These are phyloP conservation scores for Talaromyces marneffei DNA, from an alignment of 2,329 filamentous ascomycete species.

Conservation along the genomic window DNA sequence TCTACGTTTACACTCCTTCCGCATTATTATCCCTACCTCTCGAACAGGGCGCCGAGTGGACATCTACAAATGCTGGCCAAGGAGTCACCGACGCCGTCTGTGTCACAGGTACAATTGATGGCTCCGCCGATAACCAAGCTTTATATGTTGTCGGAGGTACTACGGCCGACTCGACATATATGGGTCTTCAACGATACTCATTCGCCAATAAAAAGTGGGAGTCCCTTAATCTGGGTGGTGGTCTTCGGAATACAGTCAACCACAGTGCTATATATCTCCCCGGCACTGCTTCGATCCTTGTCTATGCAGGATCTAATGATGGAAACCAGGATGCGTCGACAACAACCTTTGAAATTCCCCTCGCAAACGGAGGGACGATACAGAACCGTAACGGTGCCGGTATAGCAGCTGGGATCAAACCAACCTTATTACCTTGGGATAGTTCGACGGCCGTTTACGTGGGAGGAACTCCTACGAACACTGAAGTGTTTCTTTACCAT, in stretches of 20 bases:
- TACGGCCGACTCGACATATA: constrained; percentile 53
- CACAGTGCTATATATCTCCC: constrained; percentile 74
- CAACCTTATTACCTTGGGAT: constrained; percentile 70
- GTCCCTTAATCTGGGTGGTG: constrained; percentile 46
- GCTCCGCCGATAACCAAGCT: constrained; percentile 53
- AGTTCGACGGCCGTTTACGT: constrained; percentile 65
- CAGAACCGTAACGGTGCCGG: constrained; percentile 51
- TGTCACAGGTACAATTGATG: constrained; percentile 60
- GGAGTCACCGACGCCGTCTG: constrained; percentile 71
- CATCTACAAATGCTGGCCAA: constrained; percentile 57
- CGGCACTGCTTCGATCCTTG: constrained; percentile 63
- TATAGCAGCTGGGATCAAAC: constrained; percentile 59
- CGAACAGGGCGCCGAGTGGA: constrained; percentile 66
- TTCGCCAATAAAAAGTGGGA: constrained; percentile 56
- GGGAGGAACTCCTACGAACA: constrained; percentile 63
- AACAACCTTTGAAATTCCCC: constrained; percentile 68
- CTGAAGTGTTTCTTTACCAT: constrained; percentile 67
- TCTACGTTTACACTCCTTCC: constrained; percentile 73
- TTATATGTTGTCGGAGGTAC: constrained; percentile 79
- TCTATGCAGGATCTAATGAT: constrained; percentile 72
- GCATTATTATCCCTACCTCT: constrained; percentile 72
- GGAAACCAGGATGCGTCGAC: constrained; percentile 55
- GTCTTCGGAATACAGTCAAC: constrained; percentile 63
- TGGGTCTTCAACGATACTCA: constrained; percentile 66
- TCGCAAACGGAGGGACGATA: constrained; percentile 54